Base-by-base conservation (phyloP, 495 filamentous ascomycete genomes). In the Aspergillus haitiensis region DNA sequence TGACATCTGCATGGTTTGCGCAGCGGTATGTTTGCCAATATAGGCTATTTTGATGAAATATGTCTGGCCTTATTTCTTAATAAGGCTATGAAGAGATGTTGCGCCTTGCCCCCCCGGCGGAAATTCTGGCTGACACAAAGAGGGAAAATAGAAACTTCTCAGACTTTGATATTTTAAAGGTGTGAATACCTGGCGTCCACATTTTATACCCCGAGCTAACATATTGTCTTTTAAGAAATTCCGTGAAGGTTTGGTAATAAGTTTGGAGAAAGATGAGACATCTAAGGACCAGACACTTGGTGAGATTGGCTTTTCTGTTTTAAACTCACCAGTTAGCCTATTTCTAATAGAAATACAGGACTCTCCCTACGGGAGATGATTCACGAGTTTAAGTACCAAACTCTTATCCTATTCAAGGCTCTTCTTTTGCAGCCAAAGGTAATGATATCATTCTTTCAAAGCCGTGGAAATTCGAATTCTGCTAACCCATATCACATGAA, bases 1-100 rank as follows among this genome's bases (percentile, higher is more conserved):
- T 98, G 21, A 97, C 94, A 31, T 86, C 83, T 65, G 95, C 95
- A 40, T 98, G 94, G 94, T 98, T 98, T 78, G 88, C 87, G 50
- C 94, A 98, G 80, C 88, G 86, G 84, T 93, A 91, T 67, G 88
- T 86, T 59, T 66, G 16, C 59, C 16, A 11, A 42, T 36, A 40
- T 45, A 7, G 46, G 2, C 46, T 16, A 16, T 21, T 27, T 9
- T 13, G 9, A n/a, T 21, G 27, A 1, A 15, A n/a, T 11, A 6
- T 16, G 44, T 6, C 16, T 7, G 44, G n/a, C 5, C 21, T 47
- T 16, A 16, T 47, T 18, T 16, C 15, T 18, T 21, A n/a, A 15
- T 36, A 21, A 53, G 36, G 7, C 34, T 35, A 18, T 16, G 46
- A 8, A 27, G 45, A 37, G 27, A 35, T 11, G 6, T 31, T 11